Conservation (phyloP, 305 asterid genomes). For the Fraxinus greggii region DNA sequence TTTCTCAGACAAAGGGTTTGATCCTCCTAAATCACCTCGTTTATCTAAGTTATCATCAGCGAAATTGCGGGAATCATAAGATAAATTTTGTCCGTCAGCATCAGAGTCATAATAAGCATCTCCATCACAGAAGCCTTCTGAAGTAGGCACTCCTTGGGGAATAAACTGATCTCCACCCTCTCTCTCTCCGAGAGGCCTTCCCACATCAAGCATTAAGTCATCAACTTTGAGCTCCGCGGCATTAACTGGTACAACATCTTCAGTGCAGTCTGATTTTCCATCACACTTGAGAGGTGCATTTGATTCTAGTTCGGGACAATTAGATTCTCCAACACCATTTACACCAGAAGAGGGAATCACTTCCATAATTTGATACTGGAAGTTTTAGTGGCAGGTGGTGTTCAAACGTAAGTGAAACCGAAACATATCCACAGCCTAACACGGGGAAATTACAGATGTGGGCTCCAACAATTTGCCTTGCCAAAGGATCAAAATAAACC, state of each 20-base stretch:
- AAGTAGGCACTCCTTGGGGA: constrained; percentile 46
- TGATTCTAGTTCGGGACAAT: constrained; percentile 27
- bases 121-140: constrained; percentile 47
- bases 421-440: constrained; percentile 26
- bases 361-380: constrained; percentile 54
- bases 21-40: constrained; percentile 44
- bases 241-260: constrained; percentile 43
- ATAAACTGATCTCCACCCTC: constrained; percentile 44
- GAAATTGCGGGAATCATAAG: constrained; percentile 56
- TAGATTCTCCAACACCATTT: constrained; percentile 48
- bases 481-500: neutral
- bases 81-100: constrained; percentile 47
- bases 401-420: constrained; percentile 23
- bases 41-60: constrained; percentile 49
- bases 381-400: constrained; percentile 32
- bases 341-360: constrained; percentile 60
- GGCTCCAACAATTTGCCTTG: neutral
- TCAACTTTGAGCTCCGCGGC: constrained; percentile 41
- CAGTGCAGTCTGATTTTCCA: constrained; percentile 44
- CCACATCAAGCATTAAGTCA: constrained; percentile 33
- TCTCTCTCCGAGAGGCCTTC: constrained; percentile 44
- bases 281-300: constrained; percentile 44
- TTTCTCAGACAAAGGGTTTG: constrained; percentile 34
- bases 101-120: constrained; percentile 51
- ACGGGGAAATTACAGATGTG: constrained; percentile 13